Evolutionary conservation across 805 yeast genomes (phyloP).

Genomic region (Yamadazyma laniorum): DNA sequence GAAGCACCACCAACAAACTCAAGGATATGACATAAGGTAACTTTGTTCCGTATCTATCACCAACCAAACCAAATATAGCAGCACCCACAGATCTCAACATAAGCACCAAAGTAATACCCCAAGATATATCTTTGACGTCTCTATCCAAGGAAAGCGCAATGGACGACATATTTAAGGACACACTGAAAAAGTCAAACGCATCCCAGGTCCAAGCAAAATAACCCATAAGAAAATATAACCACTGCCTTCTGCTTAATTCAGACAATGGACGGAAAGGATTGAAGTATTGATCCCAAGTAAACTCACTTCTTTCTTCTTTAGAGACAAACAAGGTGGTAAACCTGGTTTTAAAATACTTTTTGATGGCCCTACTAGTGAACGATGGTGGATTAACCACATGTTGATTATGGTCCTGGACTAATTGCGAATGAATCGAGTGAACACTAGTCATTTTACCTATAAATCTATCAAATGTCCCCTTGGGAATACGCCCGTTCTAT

Average conservation of each 20-base stretch:
- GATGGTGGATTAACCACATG: constrained; percentile 27
- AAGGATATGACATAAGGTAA: constrained; percentile 54
- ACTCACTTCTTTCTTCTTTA: constrained; percentile 36
- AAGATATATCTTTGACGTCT: constrained; percentile 50
- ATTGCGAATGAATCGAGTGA: constrained; percentile 5
- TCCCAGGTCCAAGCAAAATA: constrained; percentile 65
- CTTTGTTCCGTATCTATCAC: constrained; percentile 58
- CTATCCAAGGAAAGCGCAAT: constrained; percentile 44
- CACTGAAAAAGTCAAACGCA: constrained; percentile 62
- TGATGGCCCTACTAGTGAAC: constrained; percentile 11
- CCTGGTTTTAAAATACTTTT: constrained; percentile 41
- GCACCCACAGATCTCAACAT: constrained; percentile 72
- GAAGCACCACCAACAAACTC: constrained; percentile 47
- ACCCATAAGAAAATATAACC: constrained; percentile 55
- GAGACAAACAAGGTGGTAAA: constrained; percentile 50
- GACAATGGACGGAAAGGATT: constrained; percentile 65
- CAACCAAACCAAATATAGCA: constrained; percentile 54
- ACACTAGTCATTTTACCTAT: constrained; percentile 6
- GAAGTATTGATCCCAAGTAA: constrained; percentile 38
- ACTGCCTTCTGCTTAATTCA: constrained; percentile 49
- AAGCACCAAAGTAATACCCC: constrained; percentile 67
- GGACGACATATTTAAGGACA: constrained; percentile 48
- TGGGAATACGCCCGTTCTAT: no score
- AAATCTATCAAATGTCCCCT: no score
- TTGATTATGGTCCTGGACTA: constrained; percentile 18